Evolutionary conservation across 2,329 filamentous ascomycete species (phyloP), one percentile per base, ranked within the genome.

Genomic region (Phoma sp.): DNA sequence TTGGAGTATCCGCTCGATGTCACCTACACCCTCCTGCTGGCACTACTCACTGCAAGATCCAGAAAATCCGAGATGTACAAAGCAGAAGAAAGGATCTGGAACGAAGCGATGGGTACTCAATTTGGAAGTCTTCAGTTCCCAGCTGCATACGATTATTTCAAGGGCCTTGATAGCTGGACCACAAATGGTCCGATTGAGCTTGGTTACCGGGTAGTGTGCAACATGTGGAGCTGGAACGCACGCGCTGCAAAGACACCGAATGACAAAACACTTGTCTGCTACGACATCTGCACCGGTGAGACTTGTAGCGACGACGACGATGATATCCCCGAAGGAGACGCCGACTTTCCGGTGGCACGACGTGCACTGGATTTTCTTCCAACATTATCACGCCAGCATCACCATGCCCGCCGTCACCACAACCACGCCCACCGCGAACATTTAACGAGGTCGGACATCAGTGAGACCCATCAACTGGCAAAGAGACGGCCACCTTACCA

Each of bases 81-180:
- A 29, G 3, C 29, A 37, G 40, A 35, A 43, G 17, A 48, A 29
- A 37, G 41, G 35, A 33, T 33, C 17, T 53, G 50, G 50, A 48
- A 53, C 17, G 21, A n/a, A 24, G 50, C 37, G 7, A 48, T 53
- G 37, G 41, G 41, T 36, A 17, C 44, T 6, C 44, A 21, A 8
- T 53, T 22, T 43, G 33, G 19, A n/a, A 27, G 43, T 32, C 44
- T 53, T 19, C 36, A 43, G 17, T 47, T 47, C 27, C 43, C 50
- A 33, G 25, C 19, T 29, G 13, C 46, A 17, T 43, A 43, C 43
- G 43, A 53, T 15, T 53, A 22, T 29, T 25, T 27, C 19, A 31
- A 33, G 24, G 39, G 27, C 12, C 33, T 36, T 36, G 2, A 47
- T 25, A 25, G 19, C 13, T 53, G 29, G 13, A 32, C n/a, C 12